Evolutionary conservation across 768 basidiomycete genomes (phyloP).

Genomic region (Tricholoma matsutake): DNA sequence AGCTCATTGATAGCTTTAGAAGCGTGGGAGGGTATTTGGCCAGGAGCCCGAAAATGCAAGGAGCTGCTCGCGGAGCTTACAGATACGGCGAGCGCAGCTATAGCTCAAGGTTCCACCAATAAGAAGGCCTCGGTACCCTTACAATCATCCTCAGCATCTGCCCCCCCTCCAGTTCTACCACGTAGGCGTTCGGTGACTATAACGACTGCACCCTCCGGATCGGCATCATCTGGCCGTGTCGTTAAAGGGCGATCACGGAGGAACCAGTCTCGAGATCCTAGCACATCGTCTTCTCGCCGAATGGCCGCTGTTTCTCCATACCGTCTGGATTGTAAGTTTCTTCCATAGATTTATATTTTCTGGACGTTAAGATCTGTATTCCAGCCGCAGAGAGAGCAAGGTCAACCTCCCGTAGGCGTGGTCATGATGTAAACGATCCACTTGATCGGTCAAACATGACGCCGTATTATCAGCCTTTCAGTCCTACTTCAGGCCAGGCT

Average conservation of each 20-base stretch:
- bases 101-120: conserved; percentile 36
- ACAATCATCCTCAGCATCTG: conserved; percentile 20
- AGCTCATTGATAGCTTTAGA: conserved; percentile 68
- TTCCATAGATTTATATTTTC: conserved; percentile 1
- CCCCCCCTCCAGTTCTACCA: conserved; percentile 33
- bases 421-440: conserved; percentile 61
- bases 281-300: conserved; percentile 42
- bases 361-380: conserved; percentile 12
- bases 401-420: conserved; percentile 73
- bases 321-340: conserved; percentile 57
- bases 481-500: conserved; percentile 43
- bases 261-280: conserved; percentile 59
- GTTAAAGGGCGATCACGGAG: conserved; percentile 52
- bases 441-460: conserved; percentile 39
- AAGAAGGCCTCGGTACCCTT: conserved; percentile 15
- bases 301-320: conserved; percentile 61
- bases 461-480: conserved; percentile 54
- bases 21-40: conserved; percentile 85
- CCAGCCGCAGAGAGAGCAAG: conserved; percentile 63
- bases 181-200: conserved; percentile 58
- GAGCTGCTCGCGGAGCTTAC: conserved; percentile 71
- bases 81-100: conserved; percentile 67
- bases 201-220: conserved; percentile 35
- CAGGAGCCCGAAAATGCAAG: conserved; percentile 84
- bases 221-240: conserved; percentile 36